Evolutionary conservation across 2,329 filamentous ascomycete species (phyloP), one percentile per base, ranked within the genome.

Genomic region (Talaromyces sp.): DNA sequence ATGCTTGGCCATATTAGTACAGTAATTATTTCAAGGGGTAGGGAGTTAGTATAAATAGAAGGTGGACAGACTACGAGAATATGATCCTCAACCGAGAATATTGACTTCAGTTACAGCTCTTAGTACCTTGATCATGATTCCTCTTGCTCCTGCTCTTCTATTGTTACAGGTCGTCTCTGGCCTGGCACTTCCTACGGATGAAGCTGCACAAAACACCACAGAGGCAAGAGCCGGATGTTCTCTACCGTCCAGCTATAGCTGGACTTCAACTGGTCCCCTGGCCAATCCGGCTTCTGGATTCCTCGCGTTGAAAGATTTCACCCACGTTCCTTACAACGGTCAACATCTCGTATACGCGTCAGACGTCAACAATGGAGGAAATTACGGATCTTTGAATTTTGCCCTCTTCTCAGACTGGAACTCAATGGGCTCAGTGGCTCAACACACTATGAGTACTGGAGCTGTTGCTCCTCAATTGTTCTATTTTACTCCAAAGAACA

Each of bases 241-340:
- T 33, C 82, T 88, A 45, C 85, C 85, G 0, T 82, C 85, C 0
- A 82, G 75, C 8, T 87, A 86, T 74, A 73, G 74, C 56, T 88
- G 86, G 85, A 82, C 80, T 41, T 85, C 83, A 14, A 82, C 80
- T 7, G 79, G 75, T 2, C 67, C 79, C 1, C 77, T 89, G 8
- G 84, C 85, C 1, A 70, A 76, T 4, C 86, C 86, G 0, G 82
- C 82, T 68, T 76, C 76, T 0, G 84, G 84, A 19, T 86, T 83
- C 84, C 78, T 76, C 2, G 78, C 85, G 3, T 79, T 90, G 70
- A 90, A 90, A 71, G 87, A 90, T 75, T 89, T 89, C 76, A 87
- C 84, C 31, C 71, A 73, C 61, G 82, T 82, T 24, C 71, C 77
- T 1, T 85, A 85, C 78, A 84, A 89, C 39, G 84, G 82, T 62